A percentile compares a stretch with the other conserved stretches of the same genome.
phyloP scores from a whole-genome alignment of 225 moss, liverwort and hornwort species.

The Pseudoscleropodium purum region DNA sequence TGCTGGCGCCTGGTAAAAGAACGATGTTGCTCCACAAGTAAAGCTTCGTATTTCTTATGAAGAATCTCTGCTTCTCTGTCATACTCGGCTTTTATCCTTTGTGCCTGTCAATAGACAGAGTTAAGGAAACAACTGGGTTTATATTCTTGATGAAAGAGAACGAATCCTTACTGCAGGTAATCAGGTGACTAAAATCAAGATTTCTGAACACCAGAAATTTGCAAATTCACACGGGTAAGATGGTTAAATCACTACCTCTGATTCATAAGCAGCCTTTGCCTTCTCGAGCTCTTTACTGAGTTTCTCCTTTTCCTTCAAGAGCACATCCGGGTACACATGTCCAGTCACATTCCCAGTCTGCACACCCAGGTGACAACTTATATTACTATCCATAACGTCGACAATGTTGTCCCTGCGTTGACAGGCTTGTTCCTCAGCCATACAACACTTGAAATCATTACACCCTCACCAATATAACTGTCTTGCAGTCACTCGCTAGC shows the following conservation, averaged over 20 bases:
- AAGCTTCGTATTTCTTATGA: conserved; percentile 36
- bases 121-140: not conserved
- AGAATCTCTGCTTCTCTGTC: conserved; percentile 45
- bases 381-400: not conserved
- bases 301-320: conserved; percentile 45
- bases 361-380: not conserved
- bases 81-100: conserved; percentile 46
- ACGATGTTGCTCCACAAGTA: conserved; percentile 41
- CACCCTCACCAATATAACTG: not conserved
- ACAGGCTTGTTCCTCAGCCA: not conserved
- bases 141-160: not conserved
- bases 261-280: conserved; percentile 21
- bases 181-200: not conserved
- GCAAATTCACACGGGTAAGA: not conserved
- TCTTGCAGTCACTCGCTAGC: not conserved
- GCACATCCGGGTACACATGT: conserved; percentile 16
- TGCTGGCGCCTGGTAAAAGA: conserved; percentile 17
- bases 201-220: not conserved
- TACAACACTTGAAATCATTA: not conserved
- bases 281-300: conserved; percentile 31
- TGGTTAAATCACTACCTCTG: conserved; percentile 17
- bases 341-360: conserved; percentile 21
- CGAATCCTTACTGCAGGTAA: not conserved
- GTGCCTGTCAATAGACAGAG: conserved; percentile 20
- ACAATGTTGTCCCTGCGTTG: not conserved